phyloP scores from a whole-genome alignment of 164 flowering plant species.

The Aristolochia californica region DNA sequence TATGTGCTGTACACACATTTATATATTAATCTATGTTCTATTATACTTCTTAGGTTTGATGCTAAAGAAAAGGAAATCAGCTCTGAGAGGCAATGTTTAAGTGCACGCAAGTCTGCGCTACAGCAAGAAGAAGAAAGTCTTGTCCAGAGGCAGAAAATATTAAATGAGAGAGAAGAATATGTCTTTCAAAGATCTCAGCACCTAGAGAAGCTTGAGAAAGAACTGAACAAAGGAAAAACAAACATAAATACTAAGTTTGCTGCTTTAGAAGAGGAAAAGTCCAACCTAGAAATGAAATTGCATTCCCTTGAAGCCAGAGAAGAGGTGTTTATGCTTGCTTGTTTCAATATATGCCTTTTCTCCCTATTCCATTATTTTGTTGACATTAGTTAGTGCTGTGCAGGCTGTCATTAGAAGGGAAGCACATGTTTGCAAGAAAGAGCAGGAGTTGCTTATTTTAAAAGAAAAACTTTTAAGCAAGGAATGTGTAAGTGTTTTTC shows the following conservation, averaged over 20 bases:
- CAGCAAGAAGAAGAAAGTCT: conserved; percentile 61
- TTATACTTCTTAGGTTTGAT: conserved; percentile 44
- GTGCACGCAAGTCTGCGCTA: conserved; percentile 49
- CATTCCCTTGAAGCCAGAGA: conserved; percentile 52
- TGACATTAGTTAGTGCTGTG: not conserved
- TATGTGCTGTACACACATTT: not conserved
- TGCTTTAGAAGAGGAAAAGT: conserved; percentile 41
- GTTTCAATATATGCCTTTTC: not conserved
- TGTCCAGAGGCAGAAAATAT: conserved; percentile 55
- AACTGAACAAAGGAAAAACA: conserved; percentile 42
- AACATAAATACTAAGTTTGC: conserved; percentile 33
- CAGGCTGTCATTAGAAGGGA: conserved; percentile 58
- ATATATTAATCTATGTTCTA: not conserved
- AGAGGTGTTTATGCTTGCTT: conserved; percentile 31
- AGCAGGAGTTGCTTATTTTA: conserved; percentile 51
- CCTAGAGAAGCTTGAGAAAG: conserved; percentile 45
- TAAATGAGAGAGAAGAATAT: conserved; percentile 70
- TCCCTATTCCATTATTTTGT: not conserved
- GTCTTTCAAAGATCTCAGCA: conserved; percentile 45
- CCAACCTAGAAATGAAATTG: conserved; percentile 27
- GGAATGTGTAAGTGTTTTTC: conserved; percentile 48
- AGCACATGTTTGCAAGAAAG: conserved; percentile 41
- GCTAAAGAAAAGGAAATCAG: conserved; percentile 65
- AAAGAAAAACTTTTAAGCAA: conserved; percentile 57
- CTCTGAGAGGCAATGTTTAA: conserved; percentile 57